phyloP scores from a whole-genome alignment of 2,329 filamentous ascomycete species.

The Knufia fluminis region DNA sequence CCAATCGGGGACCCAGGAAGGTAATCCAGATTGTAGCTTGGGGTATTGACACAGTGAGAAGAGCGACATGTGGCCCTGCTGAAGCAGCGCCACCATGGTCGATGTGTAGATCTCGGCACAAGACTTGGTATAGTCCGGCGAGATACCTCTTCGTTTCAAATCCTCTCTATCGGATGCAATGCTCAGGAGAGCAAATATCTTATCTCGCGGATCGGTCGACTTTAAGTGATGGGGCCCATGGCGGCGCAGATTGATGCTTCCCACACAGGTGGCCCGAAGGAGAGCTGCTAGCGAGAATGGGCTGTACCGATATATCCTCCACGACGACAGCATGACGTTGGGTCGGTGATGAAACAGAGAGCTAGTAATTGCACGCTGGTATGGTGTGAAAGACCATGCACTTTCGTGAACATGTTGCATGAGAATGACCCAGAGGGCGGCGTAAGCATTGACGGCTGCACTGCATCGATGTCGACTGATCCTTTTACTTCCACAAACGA shows the following conservation, averaged over 20 bases:
- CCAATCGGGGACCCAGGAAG: no score
- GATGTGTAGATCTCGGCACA: not conserved
- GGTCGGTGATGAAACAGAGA: not conserved
- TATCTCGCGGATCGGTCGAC: conserved; percentile 4
- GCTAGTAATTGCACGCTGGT: not conserved
- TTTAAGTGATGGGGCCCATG: not conserved
- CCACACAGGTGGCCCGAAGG: conserved; percentile 1
- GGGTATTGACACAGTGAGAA: no score
- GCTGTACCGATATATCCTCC: not conserved
- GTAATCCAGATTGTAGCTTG: no score
- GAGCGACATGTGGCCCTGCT: no score
- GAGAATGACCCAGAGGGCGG: conserved; percentile 1
- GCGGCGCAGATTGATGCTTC: conserved; percentile 2
- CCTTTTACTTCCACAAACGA: conserved; percentile 4
- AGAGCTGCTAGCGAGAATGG: not conserved
- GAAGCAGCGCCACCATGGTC: not conserved
- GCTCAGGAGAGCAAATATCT: conserved; percentile 4
- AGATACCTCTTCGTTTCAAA: not conserved
- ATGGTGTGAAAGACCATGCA: not conserved
- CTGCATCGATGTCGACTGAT: conserved; percentile 6
- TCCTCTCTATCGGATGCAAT: not conserved
- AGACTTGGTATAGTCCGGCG: not conserved
- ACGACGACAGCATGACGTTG: conserved; percentile 1
- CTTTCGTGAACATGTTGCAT: not conserved
- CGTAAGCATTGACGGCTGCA: conserved; percentile 1